These are phyloP conservation scores for Exophiala lecanii-corni DNA, from an alignment of 2,329 filamentous ascomycete genomes.

Conservation along the genomic window DNA sequence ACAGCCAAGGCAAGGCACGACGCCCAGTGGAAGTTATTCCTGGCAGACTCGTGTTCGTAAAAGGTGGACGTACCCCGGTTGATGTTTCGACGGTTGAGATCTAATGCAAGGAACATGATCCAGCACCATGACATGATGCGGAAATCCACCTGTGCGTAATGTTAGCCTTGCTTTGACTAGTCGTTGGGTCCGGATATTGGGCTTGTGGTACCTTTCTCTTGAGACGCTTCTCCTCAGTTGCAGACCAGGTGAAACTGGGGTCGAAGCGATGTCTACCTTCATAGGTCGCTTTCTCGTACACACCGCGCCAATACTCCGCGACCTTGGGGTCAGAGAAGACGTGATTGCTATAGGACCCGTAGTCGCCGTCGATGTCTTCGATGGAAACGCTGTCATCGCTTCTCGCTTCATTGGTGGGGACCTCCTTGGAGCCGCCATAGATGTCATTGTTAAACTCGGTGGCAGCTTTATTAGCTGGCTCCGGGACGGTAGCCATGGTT, in stretches of 20 bases:
- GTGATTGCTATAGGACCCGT: conserved; percentile 13
- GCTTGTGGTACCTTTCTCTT: conserved; percentile 26
- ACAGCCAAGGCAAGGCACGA: not conserved
- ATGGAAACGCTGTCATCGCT: conserved; percentile 1
- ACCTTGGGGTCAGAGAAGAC: conserved; percentile 49
- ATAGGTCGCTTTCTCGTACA: conserved; percentile 53
- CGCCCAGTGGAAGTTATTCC: too few species aligned
- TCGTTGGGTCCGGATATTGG: too few species aligned
- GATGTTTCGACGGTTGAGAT: conserved; percentile 53
- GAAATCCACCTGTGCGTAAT: conserved; percentile 23
- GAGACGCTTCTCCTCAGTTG: conserved; percentile 23
- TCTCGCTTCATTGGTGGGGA: not conserved
- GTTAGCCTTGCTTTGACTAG: not conserved
- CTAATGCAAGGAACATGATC: conserved; percentile 54
- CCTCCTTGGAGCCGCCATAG: not conserved
- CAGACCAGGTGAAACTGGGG: conserved; percentile 25
- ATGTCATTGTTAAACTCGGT: not conserved
- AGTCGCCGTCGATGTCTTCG: conserved; percentile 8
- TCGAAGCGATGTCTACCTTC: conserved; percentile 48
- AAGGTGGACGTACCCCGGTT: conserved; percentile 4
- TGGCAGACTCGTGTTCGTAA: too few species aligned
- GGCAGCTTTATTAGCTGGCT: not conserved
- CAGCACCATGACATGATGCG: conserved; percentile 32
- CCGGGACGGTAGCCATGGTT: not conserved
- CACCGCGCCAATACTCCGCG: conserved; percentile 49